Conservation (phyloP, 2,329 filamentous ascomycete genomes). For the Venturia pyrina region DNA sequence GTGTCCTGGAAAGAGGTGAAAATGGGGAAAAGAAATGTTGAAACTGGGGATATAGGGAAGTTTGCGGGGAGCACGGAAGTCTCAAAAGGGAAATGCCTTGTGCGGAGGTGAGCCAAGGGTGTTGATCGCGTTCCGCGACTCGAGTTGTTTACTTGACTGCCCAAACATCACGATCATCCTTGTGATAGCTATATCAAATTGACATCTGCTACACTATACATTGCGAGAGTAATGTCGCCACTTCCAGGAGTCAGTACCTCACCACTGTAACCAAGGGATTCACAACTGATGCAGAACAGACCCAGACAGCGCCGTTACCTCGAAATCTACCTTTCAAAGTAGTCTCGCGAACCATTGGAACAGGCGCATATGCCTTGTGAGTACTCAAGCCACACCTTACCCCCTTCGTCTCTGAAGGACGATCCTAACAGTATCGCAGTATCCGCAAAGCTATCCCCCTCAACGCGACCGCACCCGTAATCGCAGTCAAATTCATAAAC, state of each 20-base stretch:
- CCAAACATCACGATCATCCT: neutral
- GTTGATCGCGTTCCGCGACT: neutral
- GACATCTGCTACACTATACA: neutral
- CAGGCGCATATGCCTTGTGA: slow-evolving; percentile 95
- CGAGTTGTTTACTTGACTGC: neutral
- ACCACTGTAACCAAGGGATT: neutral
- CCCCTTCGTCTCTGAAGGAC: neutral
- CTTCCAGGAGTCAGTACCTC: neutral
- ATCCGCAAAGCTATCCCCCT: slow-evolving; percentile 88
- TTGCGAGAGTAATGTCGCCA: neutral
- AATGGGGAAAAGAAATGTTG: too few species aligned
- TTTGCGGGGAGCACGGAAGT: neutral
- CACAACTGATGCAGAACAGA: slow-evolving; percentile 41
- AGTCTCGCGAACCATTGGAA: slow-evolving; percentile 91
- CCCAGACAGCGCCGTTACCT: slow-evolving; percentile 81
- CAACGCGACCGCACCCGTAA: slow-evolving; percentile 60
- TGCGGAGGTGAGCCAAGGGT: neutral
- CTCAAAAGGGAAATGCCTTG: neutral
- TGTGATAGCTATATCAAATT: neutral
- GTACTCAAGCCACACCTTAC: slow-evolving; percentile 19
- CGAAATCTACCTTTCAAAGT: slow-evolving; percentile 82
- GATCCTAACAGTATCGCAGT: slow-evolving; percentile 35
- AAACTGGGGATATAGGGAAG: too few species aligned
- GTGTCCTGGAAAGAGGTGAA: too few species aligned
- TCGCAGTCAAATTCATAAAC: slow-evolving; percentile 98